A percentile compares a stretch with the other conserved stretches of the same genome.
Evolutionary conservation across 106 monocot species (phyloP).

Genomic region (Acanthochlamys bracteata): DNA sequence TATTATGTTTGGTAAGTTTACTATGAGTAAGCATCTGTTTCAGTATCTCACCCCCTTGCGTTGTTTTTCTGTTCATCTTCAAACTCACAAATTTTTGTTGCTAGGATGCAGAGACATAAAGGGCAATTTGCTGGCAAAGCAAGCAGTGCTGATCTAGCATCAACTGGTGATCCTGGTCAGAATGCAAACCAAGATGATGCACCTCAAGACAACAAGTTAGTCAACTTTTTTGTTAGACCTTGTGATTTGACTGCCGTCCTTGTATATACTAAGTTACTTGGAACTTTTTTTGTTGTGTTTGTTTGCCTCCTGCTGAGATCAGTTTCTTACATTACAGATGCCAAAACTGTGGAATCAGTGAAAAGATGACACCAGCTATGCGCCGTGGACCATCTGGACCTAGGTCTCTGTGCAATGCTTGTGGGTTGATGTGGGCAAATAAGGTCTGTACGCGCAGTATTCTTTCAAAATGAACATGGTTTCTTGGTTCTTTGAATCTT

Average conservation of each 20-base stretch:
- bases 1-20: too few relatives aligned
- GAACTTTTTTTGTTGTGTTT: not conserved
- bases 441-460: constrained; percentile 34
- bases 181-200: constrained; percentile 30
- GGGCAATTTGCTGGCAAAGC: constrained; percentile 84
- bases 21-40: too few relatives aligned
- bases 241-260: not conserved
- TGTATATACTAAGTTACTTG: not conserved
- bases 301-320: constrained; percentile 2
- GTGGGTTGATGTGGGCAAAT: constrained; percentile 94
- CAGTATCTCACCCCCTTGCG: not conserved
- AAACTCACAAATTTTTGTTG: not conserved
- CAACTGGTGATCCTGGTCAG: constrained; percentile 36
- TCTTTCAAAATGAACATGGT: not conserved
- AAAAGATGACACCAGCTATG: constrained; percentile 80
- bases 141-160: constrained; percentile 32
- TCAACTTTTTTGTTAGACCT: not conserved
- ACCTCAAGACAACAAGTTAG: constrained; percentile 47
- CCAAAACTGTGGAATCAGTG: constrained; percentile 71
- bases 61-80: not conserved
- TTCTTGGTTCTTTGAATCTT: not conserved
- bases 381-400: constrained; percentile 88
- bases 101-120: constrained; percentile 76
- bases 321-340: constrained; percentile 40
- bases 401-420: constrained; percentile 84